phyloP scores from a whole-genome alignment of 768 basidiomycete genomes.

The Boletus bicolor region DNA sequence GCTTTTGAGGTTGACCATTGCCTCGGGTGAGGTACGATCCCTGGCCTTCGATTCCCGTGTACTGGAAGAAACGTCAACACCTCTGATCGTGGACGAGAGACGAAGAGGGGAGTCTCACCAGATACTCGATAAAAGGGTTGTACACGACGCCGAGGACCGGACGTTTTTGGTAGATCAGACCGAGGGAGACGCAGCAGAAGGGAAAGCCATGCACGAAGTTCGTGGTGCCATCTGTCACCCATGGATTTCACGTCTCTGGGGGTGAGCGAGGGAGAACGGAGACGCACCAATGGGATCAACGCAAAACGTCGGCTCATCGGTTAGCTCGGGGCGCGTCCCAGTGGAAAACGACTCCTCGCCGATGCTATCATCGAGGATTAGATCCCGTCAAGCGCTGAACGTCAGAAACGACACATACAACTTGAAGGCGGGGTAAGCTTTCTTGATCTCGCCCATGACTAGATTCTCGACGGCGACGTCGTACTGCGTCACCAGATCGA shows the following conservation, averaged over 20 bases:
- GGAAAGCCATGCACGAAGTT: constrained; percentile 88
- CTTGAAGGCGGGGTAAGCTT: constrained; percentile 68
- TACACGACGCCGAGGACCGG: constrained; percentile 91
- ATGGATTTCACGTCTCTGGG: background rate
- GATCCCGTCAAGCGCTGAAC: background rate
- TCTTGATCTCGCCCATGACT: constrained; percentile 64
- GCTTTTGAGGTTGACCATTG: constrained; percentile 42
- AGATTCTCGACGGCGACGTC: constrained; percentile 89
- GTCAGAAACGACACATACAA: constrained; percentile 58
- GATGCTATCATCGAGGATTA: constrained; percentile 48
- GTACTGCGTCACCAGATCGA: constrained; percentile 93
- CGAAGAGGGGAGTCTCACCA: constrained; percentile 40
- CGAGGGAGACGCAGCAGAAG: constrained; percentile 87
- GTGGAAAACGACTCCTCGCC: constrained; percentile 92
- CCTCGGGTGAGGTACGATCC: constrained; percentile 73
- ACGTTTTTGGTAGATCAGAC: constrained; percentile 75
- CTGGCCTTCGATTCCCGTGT: constrained; percentile 73
- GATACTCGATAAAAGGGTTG: constrained; percentile 86
- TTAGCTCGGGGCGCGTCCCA: constrained; percentile 64
- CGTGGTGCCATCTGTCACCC: constrained; percentile 70
- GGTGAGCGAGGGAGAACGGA: background rate
- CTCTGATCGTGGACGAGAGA: background rate
- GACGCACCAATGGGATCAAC: constrained; percentile 87
- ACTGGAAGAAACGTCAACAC: constrained; percentile 37
- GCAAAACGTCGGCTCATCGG: constrained; percentile 91